phyloP scores from a whole-genome alignment of 805 yeast species.

The Myxozyma neglecta region DNA sequence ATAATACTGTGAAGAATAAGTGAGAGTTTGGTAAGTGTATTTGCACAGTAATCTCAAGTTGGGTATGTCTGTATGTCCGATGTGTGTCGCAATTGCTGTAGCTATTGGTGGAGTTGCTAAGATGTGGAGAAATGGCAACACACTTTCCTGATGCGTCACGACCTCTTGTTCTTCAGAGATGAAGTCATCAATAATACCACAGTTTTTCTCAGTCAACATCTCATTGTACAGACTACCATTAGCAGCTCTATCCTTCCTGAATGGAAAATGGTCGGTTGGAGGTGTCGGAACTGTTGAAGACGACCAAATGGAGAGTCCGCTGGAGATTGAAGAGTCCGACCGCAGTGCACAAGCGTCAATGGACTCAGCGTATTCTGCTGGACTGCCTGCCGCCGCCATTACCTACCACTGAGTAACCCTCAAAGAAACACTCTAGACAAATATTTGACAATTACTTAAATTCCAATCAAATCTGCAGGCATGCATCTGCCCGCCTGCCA shows the following conservation, averaged over 20 bases:
- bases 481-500: too few species aligned
- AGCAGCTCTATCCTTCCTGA: not conserved
- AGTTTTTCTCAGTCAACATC: too few species aligned
- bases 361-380: not conserved
- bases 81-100: not conserved
- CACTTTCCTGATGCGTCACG: not conserved
- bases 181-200: not conserved
- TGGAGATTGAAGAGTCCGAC: slow-evolving; percentile 4
- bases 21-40: slow-evolving; percentile 7
- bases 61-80: slow-evolving; percentile 6
- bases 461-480: too few species aligned
- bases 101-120: slow-evolving; percentile 16
- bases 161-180: not conserved
- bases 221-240: too few species aligned
- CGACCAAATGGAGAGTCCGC: slow-evolving; percentile 1
- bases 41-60: slow-evolving; percentile 18
- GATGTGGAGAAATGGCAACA: not conserved
- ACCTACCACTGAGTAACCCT: too few species aligned
- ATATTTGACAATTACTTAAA: too few species aligned
- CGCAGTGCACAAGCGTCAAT: not conserved
- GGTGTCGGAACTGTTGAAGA: slow-evolving; percentile 3
- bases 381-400: too few species aligned
- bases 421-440: too few species aligned
- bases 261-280: not conserved
- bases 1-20: slow-evolving; percentile 11